Evolutionary conservation across 176 grass and related monocot species (phyloP).

Genomic region (Phoenix dactylifera): DNA sequence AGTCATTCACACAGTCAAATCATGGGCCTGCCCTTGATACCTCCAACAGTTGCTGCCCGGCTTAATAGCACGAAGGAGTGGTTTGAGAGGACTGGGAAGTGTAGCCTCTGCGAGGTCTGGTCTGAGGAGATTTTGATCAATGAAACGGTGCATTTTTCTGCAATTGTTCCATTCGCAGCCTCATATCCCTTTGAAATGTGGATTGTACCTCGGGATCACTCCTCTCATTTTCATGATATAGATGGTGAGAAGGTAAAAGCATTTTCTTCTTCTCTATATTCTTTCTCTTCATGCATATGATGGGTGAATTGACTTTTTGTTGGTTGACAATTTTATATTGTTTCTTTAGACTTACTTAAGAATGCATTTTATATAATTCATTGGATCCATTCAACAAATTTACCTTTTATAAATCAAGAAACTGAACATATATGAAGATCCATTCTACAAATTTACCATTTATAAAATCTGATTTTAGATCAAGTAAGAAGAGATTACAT

Average conservation of each 20-base stretch:
- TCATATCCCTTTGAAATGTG: slow-evolving; percentile 90
- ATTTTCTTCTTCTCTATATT: not conserved
- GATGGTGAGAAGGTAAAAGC: slow-evolving; percentile 51
- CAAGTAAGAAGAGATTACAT: no score
- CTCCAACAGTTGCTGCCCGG: slow-evolving; percentile 54
- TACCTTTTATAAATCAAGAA: no score
- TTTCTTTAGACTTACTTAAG: no score
- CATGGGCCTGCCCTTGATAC: slow-evolving; percentile 77
- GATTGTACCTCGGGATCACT: slow-evolving; percentile 73
- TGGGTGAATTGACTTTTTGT: no score
- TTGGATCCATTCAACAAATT: no score
- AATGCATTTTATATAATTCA: no score
- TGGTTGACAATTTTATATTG: no score
- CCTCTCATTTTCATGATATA: slow-evolving; percentile 73
- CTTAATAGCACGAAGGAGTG: slow-evolving; percentile 58
- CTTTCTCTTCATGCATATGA: no score
- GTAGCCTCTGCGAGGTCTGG: slow-evolving; percentile 54
- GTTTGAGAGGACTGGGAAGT: slow-evolving; percentile 53
- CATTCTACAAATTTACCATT: no score
- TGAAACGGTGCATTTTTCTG: slow-evolving; percentile 51
- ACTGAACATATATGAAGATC: no score
- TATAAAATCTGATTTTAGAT: no score
- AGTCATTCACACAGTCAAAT: slow-evolving; percentile 95
- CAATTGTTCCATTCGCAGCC: slow-evolving; percentile 81
- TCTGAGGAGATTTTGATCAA: slow-evolving; percentile 54